A percentile compares a stretch with the other conserved stretches of the same genome.
Evolutionary conservation across 2,329 filamentous ascomycete genomes (phyloP).

Genomic region (Fusarium sp.): DNA sequence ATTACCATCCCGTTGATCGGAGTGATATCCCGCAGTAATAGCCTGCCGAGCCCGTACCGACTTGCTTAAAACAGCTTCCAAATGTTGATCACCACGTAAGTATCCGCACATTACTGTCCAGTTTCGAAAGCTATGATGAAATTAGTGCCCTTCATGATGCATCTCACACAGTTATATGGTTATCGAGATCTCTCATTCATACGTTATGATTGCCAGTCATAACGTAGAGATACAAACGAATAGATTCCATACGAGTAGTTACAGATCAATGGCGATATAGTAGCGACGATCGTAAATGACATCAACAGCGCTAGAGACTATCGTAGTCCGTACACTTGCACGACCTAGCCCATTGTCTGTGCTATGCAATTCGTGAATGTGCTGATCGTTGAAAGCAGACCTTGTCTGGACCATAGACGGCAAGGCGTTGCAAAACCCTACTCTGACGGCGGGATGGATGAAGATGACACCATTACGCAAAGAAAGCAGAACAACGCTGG

Average conservation of each 20-base stretch:
- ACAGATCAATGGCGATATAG: not conserved
- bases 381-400: not conserved
- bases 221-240: not conserved
- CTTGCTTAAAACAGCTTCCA: conserved; percentile 18
- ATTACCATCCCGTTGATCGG: conserved; percentile 10
- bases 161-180: conserved; percentile 23
- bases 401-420: not conserved
- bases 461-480: not conserved
- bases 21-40: conserved; percentile 5
- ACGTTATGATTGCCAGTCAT: not conserved
- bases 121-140: conserved; percentile 10
- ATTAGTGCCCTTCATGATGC: conserved; percentile 23
- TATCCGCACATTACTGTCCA: not conserved
- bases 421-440: not conserved
- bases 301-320: not conserved
- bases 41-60: conserved; percentile 2
- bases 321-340: not conserved
- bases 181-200: not conserved
- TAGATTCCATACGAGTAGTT: conserved; percentile 1
- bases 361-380: not conserved
- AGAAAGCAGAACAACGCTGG: too few relatives aligned
- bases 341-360: not conserved
- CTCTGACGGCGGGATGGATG: not conserved
- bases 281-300: not conserved
- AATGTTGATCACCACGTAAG: conserved; percentile 21